phyloP scores from a whole-genome alignment of 1,284 basidiomycete genomes.

The Trichosporon asahii region DNA sequence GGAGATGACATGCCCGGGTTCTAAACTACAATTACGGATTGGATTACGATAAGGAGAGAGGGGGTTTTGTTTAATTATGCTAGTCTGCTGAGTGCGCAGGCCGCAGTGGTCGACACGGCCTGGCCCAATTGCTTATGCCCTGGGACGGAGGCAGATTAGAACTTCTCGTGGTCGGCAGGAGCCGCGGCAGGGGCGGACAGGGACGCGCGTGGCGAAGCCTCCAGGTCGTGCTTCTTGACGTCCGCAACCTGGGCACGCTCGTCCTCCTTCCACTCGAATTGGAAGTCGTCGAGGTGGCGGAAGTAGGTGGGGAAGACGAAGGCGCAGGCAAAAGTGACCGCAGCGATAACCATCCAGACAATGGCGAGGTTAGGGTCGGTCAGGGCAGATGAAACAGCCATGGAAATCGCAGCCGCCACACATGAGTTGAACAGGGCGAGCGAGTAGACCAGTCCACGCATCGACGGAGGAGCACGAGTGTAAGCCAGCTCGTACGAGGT shows the following conservation, averaged over 20 bases:
- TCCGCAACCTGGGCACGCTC: slow-evolving; percentile 3
- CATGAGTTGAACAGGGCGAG: slow-evolving; percentile 53
- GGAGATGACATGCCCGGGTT: neutral
- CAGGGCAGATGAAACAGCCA: slow-evolving; percentile 38
- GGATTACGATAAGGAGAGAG: slow-evolving; percentile 5
- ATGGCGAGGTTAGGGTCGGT: slow-evolving; percentile 54
- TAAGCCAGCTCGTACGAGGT: slow-evolving; percentile 56
- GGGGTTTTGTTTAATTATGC: neutral
- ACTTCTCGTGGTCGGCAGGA: neutral
- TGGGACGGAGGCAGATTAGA: neutral
- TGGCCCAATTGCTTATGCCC: neutral
- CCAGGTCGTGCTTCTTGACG: neutral
- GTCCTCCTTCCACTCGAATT: slow-evolving; percentile 18
- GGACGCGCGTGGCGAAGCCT: neutral
- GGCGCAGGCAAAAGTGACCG: slow-evolving; percentile 38
- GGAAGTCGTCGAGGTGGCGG: slow-evolving; percentile 41
- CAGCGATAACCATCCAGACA: slow-evolving; percentile 51
- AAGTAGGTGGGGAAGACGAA: slow-evolving; percentile 26
- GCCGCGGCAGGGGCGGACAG: neutral
- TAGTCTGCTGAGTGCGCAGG: neutral
- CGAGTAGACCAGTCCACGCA: slow-evolving; percentile 53
- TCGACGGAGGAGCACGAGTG: slow-evolving; percentile 52
- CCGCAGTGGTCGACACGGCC: neutral
- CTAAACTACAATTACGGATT: slow-evolving; percentile 5
- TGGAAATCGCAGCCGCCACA: slow-evolving; percentile 52